Conservation (phyloP, 2,329 filamentous ascomycete species). For the Mycocentrospora acerina region DNA sequence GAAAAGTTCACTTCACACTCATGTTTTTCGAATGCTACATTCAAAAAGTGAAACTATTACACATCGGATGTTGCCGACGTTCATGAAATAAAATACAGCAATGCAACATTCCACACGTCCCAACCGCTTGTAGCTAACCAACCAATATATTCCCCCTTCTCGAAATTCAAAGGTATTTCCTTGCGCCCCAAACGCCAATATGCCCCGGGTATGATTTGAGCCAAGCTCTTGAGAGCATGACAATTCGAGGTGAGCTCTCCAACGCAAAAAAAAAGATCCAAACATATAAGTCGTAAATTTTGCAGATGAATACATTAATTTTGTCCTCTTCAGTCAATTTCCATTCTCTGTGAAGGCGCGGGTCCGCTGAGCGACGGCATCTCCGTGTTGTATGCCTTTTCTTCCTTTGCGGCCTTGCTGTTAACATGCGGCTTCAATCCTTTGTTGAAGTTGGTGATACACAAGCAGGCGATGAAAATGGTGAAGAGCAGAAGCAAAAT, state of each 20-base stretch:
- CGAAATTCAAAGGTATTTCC: background rate
- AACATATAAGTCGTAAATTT: slow-evolving; percentile 2
- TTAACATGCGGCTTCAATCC: slow-evolving; percentile 86
- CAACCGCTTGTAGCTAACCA: too few relatives aligned
- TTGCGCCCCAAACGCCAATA: background rate
- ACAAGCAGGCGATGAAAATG: slow-evolving; percentile 82
- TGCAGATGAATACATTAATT: too few relatives aligned
- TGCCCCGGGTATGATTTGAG: too few relatives aligned
- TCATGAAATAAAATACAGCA: too few relatives aligned
- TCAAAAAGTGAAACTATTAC: too few relatives aligned
- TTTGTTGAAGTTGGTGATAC: slow-evolving; percentile 85
- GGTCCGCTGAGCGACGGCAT: slow-evolving; percentile 52
- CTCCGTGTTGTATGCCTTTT: slow-evolving; percentile 54
- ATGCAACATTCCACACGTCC: too few relatives aligned
- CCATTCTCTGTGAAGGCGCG: slow-evolving; percentile 46
- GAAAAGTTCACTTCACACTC: too few relatives aligned
- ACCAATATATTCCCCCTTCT: too few relatives aligned
- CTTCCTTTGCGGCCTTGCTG: slow-evolving; percentile 53
- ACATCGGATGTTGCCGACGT: too few relatives aligned
- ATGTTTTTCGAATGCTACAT: too few relatives aligned
- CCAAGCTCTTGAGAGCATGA: too few relatives aligned
- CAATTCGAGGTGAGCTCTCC: too few relatives aligned
- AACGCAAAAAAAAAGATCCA: background rate
- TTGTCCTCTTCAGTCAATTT: slow-evolving; percentile 37
- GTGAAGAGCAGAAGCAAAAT: slow-evolving; percentile 86